Evolutionary conservation across 2,329 filamentous ascomycete genomes (phyloP), one percentile per base, ranked within the genome.

Genomic region (Phialophora chinensis): DNA sequence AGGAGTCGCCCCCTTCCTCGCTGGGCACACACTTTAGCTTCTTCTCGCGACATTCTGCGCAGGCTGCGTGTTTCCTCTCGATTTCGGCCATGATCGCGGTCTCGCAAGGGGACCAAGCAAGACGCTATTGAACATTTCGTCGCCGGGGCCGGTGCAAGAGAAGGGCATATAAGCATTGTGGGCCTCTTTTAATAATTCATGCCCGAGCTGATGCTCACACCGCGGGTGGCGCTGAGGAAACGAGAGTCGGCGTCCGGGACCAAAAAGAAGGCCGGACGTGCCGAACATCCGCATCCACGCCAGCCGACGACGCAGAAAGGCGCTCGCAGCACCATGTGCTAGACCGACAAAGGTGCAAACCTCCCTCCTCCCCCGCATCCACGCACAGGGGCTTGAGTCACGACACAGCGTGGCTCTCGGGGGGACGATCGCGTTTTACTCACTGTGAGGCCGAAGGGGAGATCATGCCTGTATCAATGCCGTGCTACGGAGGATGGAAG

Each of bases 1-100:
- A 67, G 31, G 54, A 33, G 8, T 67, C 57, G 35, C 47, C 53
- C 2, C 31, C 50, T 2, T 66, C 66, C 1, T 63, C 38, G 38
- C 55, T 54, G 25, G 65, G 62, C 10, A 63, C 62, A 53, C 66
- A 68, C 20, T 62, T 58, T 25, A 68, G 55, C 35, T 68, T 68
- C 60, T 68, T 68, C 55, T 65, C 62, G 10, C 63, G 23, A 23
- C 66, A 68, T 49, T 68, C 66, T 23, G 27, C 49, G 54, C 66
- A 68, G 14, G 62, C 66, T 17, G 66, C 54, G 23, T 62, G 62
- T 35, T 66, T 66, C 57, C 56, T 65, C 31, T 68, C 66, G 53
- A 31, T 31, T 12, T 66, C 66, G 20, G 62, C 42, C 66, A 65
- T 66, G 25, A 3, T 14, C 20, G 38, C 17, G 23, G 33, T 4